Base-by-base conservation (phyloP, 73 alveolate genomes). In the Uronychia binucleata region DNA sequence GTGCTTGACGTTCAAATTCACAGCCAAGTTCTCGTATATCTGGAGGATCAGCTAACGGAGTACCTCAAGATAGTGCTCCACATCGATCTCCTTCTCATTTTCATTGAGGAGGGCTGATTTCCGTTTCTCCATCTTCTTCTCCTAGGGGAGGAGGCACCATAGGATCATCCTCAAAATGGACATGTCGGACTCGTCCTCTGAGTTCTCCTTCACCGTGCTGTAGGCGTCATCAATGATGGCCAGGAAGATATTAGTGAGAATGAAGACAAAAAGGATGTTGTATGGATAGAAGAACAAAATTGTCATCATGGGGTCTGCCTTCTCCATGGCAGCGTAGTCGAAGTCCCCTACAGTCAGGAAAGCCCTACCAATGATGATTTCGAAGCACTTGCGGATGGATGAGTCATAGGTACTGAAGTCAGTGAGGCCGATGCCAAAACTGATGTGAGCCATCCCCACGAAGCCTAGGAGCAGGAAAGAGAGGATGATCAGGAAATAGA, bases 201-300 rank as follows among this genome's bases (percentile, higher is more conserved):
- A 30, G 57, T 57, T 79, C 34, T 77, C 94, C 29, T 81, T 88
- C 25, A 77, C 91, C 1, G 59, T 79, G 30, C 80, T 85, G 78
- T 91, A 91, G 29, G 96, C 88, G 26, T 89, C 88, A 58, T 91
- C 87, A 26, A 91, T 80, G 57, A 91, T 91, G 33, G 96, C 96
- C 32, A 91, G 59, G 92, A 91, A 91, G 59, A 93, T 93, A 75
- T 93, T 93, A 1, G 92, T 84, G 30, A 93, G 91, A 83, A 93
- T 93, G 79, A 93, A 93, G 33, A 86, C 91, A 59, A 93, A 93
- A 59, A 90, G 74, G 60, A 93, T 67, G 81, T 89, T 93, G 84
- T 74, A 93, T 0, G 92, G 89, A 78, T 83, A 93, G 94, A 93
- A 93, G 90, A 93, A 93, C 26, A 93, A 27, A 57, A 75, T 77